Conservation (phyloP, 2,329 filamentous ascomycete species). For the Penicillium sp. region DNA sequence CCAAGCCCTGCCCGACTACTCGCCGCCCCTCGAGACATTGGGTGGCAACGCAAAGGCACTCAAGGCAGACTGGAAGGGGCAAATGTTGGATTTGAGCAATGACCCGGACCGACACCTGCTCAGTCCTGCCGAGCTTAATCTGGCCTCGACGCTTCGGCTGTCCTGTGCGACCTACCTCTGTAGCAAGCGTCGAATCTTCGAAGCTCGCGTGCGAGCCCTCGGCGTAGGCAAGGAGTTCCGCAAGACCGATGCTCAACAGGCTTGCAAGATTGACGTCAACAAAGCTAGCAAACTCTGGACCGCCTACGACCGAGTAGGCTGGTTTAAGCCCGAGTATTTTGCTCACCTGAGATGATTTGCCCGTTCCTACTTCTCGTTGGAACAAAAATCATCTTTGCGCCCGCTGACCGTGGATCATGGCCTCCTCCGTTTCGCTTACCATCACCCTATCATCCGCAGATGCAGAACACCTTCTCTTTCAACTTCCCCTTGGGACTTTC, state of each 20-base stretch:
- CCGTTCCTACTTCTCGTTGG: background rate
- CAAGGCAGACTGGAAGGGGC: constrained; percentile 87
- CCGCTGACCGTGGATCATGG: background rate
- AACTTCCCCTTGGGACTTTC: background rate
- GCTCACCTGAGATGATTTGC: constrained; percentile 38
- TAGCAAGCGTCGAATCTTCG: constrained; percentile 90
- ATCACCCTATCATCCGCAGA: background rate
- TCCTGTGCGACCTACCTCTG: constrained; percentile 87
- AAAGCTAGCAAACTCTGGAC: constrained; percentile 93
- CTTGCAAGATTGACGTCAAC: constrained; percentile 98
- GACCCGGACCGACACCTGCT: constrained; percentile 73
- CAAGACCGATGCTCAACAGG: constrained; percentile 93
- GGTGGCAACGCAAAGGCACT: constrained; percentile 69
- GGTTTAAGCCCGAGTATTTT: constrained; percentile 67
- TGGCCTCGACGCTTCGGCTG: constrained; percentile 79
- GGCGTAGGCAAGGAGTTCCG: constrained; percentile 79
- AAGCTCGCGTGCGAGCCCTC: constrained; percentile 69
- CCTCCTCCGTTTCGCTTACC: background rate
- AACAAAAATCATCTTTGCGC: background rate
- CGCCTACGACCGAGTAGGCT: constrained; percentile 83
- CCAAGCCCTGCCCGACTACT: constrained; percentile 69
- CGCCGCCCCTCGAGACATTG: constrained; percentile 69
- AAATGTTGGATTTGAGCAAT: constrained; percentile 72
- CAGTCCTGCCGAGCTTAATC: constrained; percentile 74
- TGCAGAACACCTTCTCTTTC: background rate